phyloP scores from a whole-genome alignment of 495 filamentous ascomycete genomes.

The Annulohypoxylon moriforme region DNA sequence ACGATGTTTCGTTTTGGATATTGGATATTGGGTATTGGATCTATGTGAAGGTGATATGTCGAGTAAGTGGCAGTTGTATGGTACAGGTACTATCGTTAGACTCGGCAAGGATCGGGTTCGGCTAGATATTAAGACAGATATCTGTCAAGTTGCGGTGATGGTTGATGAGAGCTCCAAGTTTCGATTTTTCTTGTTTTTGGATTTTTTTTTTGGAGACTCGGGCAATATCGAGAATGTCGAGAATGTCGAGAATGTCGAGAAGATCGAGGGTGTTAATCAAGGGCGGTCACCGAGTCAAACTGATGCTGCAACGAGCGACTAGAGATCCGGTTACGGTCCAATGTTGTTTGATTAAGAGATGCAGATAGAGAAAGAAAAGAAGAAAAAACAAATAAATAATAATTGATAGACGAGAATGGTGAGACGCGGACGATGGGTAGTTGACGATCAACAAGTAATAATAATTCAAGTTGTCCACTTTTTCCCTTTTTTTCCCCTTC shows the following conservation, averaged over 20 bases:
- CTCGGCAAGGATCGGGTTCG: slow-evolving; percentile 22
- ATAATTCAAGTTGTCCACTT: slow-evolving; percentile 13
- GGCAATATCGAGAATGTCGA: background rate
- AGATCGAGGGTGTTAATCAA: slow-evolving; percentile 1
- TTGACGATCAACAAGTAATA: background rate
- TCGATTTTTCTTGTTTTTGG: background rate
- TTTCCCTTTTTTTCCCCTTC: background rate
- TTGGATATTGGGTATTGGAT: background rate
- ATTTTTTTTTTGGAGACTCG: background rate
- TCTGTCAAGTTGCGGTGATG: slow-evolving; percentile 10
- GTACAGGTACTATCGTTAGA: slow-evolving; percentile 30
- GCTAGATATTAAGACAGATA: slow-evolving; percentile 26
- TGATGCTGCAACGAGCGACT: slow-evolving; percentile 44
- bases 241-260: background rate
- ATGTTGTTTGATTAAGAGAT: slow-evolving; percentile 38
- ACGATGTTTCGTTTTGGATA: background rate
- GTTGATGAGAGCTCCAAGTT: background rate
- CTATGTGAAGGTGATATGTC: slow-evolving; percentile 6
- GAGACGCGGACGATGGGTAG: slow-evolving; percentile 10
- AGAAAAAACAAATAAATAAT: slow-evolving; percentile 13
- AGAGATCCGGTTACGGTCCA: slow-evolving; percentile 37
- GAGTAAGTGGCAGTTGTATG: slow-evolving; percentile 17
- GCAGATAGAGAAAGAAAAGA: slow-evolving; percentile 18
- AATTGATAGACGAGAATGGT: slow-evolving; percentile 3
- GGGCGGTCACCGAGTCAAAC: slow-evolving; percentile 30